Evolutionary conservation across 805 yeast species (phyloP).

Genomic region (Ogataea nitratoaversa): DNA sequence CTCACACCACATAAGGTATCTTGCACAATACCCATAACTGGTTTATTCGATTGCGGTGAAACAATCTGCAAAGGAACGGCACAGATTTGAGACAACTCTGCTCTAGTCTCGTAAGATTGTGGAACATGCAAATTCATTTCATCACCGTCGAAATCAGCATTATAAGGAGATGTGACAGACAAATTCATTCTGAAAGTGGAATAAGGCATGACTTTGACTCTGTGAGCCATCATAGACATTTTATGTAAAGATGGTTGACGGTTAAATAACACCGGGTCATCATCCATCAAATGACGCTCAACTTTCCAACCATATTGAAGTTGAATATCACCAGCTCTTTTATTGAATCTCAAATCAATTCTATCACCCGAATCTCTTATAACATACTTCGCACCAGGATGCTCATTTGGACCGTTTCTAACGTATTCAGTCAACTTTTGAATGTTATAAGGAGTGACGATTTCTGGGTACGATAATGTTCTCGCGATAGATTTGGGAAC

Average conservation of each 20-base stretch:
- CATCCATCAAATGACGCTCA: conserved; percentile 95
- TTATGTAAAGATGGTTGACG: conserved; percentile 99
- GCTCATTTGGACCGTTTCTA: conserved; percentile 98
- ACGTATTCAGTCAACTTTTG: conserved; percentile 90
- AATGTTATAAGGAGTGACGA: conserved; percentile 95
- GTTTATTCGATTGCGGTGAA: conserved; percentile 97
- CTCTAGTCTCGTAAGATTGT: conserved; percentile 95
- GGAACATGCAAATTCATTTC: conserved; percentile 99
- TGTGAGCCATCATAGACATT: conserved; percentile 99
- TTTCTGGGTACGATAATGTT: conserved; percentile 93
- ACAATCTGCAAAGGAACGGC: conserved; percentile 98
- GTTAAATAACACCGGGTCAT: conserved; percentile 95
- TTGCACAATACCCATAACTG: conserved; percentile 99
- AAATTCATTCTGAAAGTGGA: conserved; percentile 94
- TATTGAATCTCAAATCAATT: conserved; percentile 93
- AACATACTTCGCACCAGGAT: conserved; percentile 98
- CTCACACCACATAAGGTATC: conserved; percentile 97
- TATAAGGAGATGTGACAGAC: conserved; percentile 98
- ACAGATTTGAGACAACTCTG: conserved; percentile 90
- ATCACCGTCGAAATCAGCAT: conserved; percentile 99
- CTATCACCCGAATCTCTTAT: conserved; percentile 99
- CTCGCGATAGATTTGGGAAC: conserved; percentile 96
- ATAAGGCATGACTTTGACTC: conserved; percentile 98
- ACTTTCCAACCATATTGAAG: conserved; percentile 99
- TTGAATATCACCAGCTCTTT: conserved; percentile 97